Conservation (phyloP, 768 basidiomycete genomes). For the Mrakia gelida region DNA sequence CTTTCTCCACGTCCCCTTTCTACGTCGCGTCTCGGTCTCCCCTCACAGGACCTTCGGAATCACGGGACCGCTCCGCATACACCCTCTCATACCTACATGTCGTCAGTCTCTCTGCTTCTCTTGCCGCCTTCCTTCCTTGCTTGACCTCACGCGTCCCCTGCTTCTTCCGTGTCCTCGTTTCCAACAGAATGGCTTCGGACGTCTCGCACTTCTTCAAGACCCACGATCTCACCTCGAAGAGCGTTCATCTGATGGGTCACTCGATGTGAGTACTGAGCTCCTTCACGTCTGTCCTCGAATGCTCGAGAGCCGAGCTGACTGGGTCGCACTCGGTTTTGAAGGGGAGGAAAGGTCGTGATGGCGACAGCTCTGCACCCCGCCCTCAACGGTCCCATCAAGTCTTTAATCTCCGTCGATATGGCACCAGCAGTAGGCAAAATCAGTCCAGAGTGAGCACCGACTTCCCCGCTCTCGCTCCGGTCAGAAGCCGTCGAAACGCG, state of each 20-base stretch:
- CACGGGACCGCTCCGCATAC: slow-evolving; percentile 78
- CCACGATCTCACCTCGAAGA: slow-evolving; percentile 46
- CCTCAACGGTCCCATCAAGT: slow-evolving; percentile 38
- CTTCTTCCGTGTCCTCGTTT: too few species aligned
- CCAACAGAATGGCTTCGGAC: slow-evolving; percentile 60
- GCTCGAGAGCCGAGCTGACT: background rate
- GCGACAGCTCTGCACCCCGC: slow-evolving; percentile 42
- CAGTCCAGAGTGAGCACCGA: slow-evolving; percentile 50
- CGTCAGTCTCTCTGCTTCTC: slow-evolving; percentile 42
- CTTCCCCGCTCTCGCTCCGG: background rate
- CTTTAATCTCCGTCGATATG: slow-evolving; percentile 69
- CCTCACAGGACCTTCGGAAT: slow-evolving; percentile 75
- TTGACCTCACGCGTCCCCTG: background rate
- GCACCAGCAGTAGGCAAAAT: slow-evolving; percentile 61
- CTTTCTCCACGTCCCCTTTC: background rate
- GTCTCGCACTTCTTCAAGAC: slow-evolving; percentile 62
- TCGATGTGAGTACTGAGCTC: slow-evolving; percentile 64
- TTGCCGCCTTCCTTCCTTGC: too few species aligned
- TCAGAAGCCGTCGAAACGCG: background rate
- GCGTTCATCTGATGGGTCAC: slow-evolving; percentile 76
- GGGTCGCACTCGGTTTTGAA: slow-evolving; percentile 39
- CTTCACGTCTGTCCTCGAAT: background rate
- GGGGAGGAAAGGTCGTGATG: slow-evolving; percentile 66
- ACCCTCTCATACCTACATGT: slow-evolving; percentile 65
- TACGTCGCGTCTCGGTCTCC: background rate